Base-by-base conservation (phyloP, 208 protist species). In the Leishmania aethiopica region DNA sequence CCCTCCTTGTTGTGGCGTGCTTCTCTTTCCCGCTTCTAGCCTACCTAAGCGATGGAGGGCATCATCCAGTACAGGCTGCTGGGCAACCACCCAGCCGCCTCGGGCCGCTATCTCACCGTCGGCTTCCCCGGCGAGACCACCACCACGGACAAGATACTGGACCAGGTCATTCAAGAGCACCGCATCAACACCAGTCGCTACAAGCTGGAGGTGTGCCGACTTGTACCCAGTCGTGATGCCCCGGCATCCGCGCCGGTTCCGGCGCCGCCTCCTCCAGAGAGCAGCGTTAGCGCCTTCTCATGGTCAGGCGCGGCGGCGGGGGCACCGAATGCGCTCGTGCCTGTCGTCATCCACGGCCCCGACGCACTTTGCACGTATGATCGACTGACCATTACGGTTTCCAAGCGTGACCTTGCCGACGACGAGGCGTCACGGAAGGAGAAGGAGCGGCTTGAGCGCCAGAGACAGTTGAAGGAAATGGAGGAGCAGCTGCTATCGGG, bases 1-100 rank as follows among this genome's bases (percentile, higher is more conserved):
- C 32, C 51, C 25, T 74, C 1, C 13, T 53, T 37, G 22, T 35
- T 45, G 3, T 32, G 0, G 51, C 4, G 17, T 22, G 51, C 51
- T 17, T 47, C 19, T 28, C 67, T 35, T 45, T 15, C 42, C 35
- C 7, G 69, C 69, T 15, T 55, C 42, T 32, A 3, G 47, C 47
- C 8, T 53, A 28, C 40, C 2, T 32, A 47, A 32, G 28, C 28
- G 7, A 91, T 90, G 80, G 92, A 97, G 85, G 90, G 92, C 22
- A 87, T 97, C 3, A 84, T 97, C 59, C 94, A 92, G 85, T 97
- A 95, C 72, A 83, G 92, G 32, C 79, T 97, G 11, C 73, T 97
- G 5, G 94, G 94, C 75, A 86, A 84, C 62, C 94, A 97, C 84
- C 94, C 94, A 25, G 94, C 92, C 35, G 92, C 92, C 22, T 95